Evolutionary conservation across 2,329 filamentous ascomycete species (phyloP), one percentile per base, ranked within the genome.

Genomic region (Exophiala spinifera): DNA sequence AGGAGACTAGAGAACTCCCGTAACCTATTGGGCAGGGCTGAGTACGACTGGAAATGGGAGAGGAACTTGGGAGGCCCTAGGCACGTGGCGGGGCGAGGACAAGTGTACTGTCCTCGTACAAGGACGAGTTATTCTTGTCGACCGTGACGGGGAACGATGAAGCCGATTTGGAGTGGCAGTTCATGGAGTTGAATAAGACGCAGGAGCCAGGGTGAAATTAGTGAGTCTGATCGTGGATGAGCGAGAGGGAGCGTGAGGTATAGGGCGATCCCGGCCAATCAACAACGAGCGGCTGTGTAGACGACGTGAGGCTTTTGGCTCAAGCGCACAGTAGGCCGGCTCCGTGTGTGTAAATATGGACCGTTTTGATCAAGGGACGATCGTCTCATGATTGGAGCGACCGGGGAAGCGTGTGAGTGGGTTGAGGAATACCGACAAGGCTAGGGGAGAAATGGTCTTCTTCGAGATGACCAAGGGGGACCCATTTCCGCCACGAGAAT

Each of bases 131-230:
- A 60, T 60, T 60, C 57, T 60, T 60, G 55, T 55, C 47, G 28
- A 23, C 43, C 10, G 33, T n/a, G 14, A 36, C 20, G 40, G 23
- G 45, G 37, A 46, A 37, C 21, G 34, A 37, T 15, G 34, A 36
- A 36, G 33, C 33, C 33, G 33, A 36, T 36, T 37, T 33, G 42
- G 49, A 44, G 44, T 49, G 44, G 49, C 53, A 42, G 47, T 55
- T 36, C 33, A 17, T 21, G 42, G 13, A 44, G 31, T 31, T 47
- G 48, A 43, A 51, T 51, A 37, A 55, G 52, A 60, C 36, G 54
- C 57, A 60, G 55, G 51, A 57, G 55, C 57, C 54, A 57, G 57
- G 57, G 57, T 60, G 57, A 60, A 60, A 60, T 60, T 60, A 53
- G 51, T 31, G 46, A 53, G 33, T 49, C 42, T 43, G 48, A 46